Evolutionary conservation across 352 stramenopile species (phyloP).

Genomic region (Thalassiosira delicatula): DNA sequence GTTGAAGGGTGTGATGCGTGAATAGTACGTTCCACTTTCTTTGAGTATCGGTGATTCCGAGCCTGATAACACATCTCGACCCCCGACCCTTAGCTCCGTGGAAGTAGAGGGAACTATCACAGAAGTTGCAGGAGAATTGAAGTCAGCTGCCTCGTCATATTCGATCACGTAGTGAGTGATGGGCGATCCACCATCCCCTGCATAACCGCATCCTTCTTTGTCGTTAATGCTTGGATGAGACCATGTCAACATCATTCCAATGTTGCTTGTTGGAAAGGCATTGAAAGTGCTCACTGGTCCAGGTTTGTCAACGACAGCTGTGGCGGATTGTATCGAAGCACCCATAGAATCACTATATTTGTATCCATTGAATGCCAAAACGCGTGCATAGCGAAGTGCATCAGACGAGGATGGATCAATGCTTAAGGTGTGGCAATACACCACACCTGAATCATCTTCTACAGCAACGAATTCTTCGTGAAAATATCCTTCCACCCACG

Average conservation of each 20-base stretch:
- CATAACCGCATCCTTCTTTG: conserved; percentile 83
- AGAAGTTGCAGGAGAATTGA: conserved; percentile 84
- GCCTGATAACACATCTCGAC: conserved; percentile 91
- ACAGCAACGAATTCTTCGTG: conserved; percentile 43
- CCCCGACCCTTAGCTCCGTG: conserved; percentile 90
- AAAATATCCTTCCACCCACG: conserved; percentile 53
- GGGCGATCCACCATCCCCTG: conserved; percentile 85
- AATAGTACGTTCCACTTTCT: conserved; percentile 85
- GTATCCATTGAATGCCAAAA: conserved; percentile 91
- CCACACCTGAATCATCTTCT: conserved; percentile 15
- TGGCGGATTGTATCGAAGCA: conserved; percentile 74
- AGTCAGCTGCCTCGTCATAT: conserved; percentile 87
- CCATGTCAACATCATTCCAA: conserved; percentile 92
- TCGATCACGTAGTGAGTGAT: conserved; percentile 92
- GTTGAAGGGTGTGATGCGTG: conserved; percentile 86
- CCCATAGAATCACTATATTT: conserved; percentile 78
- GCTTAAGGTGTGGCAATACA: conserved; percentile 92
- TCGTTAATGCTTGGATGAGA: conserved; percentile 83
- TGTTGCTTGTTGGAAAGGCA: conserved; percentile 85
- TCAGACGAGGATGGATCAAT: conserved; percentile 73
- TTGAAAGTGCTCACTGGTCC: conserved; percentile 59
- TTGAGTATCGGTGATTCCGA: conserved; percentile 87
- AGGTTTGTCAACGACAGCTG: conserved; percentile 82
- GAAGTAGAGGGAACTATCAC: conserved; percentile 77
- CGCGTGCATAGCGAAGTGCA: conserved; percentile 88